Conservation (phyloP, 2,329 filamentous ascomycete genomes). For the Beauveria varroae region DNA sequence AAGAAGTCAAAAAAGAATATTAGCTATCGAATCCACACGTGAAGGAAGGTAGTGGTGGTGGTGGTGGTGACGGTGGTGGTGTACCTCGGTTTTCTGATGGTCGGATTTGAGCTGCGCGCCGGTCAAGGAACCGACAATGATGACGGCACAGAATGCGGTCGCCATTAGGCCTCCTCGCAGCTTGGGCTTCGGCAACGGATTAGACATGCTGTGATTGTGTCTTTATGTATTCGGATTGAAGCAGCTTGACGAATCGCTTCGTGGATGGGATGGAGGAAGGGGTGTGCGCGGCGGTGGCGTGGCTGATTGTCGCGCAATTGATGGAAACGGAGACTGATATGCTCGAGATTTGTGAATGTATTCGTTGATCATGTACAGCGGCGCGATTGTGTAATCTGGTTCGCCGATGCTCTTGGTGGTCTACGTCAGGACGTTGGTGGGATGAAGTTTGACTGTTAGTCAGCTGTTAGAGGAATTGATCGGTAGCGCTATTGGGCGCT, state of each 20-base stretch:
- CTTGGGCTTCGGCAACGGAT: conserved; percentile 21
- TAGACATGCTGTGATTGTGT: conserved; percentile 12
- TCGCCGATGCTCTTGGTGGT: not conserved
- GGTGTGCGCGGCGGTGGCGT: not conserved
- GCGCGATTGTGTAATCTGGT: not conserved
- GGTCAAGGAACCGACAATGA: conserved; percentile 39
- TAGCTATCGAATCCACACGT: not conserved
- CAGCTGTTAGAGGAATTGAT: not conserved
- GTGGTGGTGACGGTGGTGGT: not conserved
- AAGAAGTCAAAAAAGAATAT: no score
- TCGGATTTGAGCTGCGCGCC: conserved; percentile 43
- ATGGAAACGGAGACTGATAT: no score
- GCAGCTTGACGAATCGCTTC: no score
- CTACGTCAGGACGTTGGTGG: not conserved
- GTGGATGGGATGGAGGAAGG: no score
- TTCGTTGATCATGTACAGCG: not conserved
- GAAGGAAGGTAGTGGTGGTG: no score
- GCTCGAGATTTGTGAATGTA: no score
- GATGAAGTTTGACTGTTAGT: not conserved
- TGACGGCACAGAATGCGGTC: conserved; percentile 38
- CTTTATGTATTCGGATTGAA: not conserved
- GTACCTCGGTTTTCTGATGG: conserved; percentile 37
- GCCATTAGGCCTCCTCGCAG: conserved; percentile 29
- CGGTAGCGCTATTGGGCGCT: not conserved
- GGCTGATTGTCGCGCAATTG: not conserved